Percentiles rank a stretch among this genome's conserved stretches.
phyloP scores from a whole-genome alignment of 1,284 basidiomycete species.

The Puccinia polysora region DNA sequence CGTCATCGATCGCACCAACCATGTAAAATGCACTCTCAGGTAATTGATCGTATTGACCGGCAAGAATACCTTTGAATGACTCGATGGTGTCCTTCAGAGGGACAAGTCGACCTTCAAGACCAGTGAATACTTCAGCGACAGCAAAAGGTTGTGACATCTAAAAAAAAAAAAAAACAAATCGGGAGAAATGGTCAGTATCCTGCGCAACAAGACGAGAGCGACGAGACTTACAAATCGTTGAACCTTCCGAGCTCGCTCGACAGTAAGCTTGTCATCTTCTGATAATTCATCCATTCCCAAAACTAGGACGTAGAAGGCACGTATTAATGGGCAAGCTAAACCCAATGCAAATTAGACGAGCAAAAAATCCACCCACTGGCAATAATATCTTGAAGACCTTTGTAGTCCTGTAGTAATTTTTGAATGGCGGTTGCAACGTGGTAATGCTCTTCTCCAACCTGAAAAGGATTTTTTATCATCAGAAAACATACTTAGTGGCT shows the following conservation, averaged over 20 bases:
- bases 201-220: background rate
- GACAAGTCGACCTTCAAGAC: slow-evolving; percentile 94
- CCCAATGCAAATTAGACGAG: too few species aligned
- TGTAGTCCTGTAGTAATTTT: slow-evolving; percentile 99
- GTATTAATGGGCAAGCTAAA: too few species aligned
- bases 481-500: background rate
- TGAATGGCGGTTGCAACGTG: slow-evolving; percentile 89
- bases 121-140: slow-evolving; percentile 98
- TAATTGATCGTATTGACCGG: slow-evolving; percentile 76
- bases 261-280: slow-evolving; percentile 97
- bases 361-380: slow-evolving; percentile 51
- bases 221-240: slow-evolving; percentile 47
- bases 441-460: slow-evolving; percentile 80
- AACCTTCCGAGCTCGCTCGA: slow-evolving; percentile 64
- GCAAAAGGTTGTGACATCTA: slow-evolving; percentile 99
- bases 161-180: slow-evolving; percentile 50
- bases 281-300: slow-evolving; percentile 99
- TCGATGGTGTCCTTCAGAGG: slow-evolving; percentile 83
- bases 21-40: slow-evolving; percentile 68
- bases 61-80: slow-evolving; percentile 93
- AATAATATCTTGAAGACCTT: slow-evolving; percentile 81
- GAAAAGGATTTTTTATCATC: background rate
- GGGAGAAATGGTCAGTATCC: background rate
- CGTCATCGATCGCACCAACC: slow-evolving; percentile 86
- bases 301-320: slow-evolving; percentile 56